A percentile compares a stretch with the other conserved stretches of the same genome.
These are phyloP conservation scores for Raphidocelis subcapitata DNA, from an alignment of 139 green algal species.

Conservation along the genomic window DNA sequence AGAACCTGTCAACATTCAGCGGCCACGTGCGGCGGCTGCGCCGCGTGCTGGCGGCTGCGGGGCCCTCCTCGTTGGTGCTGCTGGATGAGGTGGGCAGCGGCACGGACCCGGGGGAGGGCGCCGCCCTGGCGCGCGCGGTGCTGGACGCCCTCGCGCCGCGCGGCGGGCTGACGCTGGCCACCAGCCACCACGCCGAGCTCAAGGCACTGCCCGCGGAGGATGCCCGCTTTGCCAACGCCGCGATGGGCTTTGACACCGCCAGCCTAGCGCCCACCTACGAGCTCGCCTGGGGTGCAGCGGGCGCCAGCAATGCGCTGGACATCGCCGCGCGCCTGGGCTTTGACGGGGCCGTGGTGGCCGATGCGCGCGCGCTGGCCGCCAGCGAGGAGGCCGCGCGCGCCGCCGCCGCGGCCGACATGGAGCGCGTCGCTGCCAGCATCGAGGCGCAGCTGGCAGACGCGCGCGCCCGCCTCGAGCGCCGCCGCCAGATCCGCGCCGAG, in stretches of 20 bases:
- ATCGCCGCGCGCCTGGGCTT: constrained; percentile 56
- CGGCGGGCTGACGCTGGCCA: constrained; percentile 76
- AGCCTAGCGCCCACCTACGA: constrained; percentile 82
- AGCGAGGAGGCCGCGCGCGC: no score
- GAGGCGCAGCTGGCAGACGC: no score
- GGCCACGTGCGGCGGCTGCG: constrained; percentile 76
- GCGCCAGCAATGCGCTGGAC: constrained; percentile 66
- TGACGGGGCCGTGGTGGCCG: constrained; percentile 24
- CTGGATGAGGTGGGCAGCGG: constrained; percentile 90
- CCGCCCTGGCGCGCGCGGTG: constrained; percentile 85
- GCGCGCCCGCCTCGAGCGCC: no score
- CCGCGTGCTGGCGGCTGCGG: constrained; percentile 52
- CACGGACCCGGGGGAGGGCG: constrained; percentile 92
- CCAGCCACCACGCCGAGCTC: constrained; percentile 77
- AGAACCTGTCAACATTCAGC: constrained; percentile 95
- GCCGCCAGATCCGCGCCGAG: no score
- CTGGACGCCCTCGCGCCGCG: constrained; percentile 55
- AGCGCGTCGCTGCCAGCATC: no score
- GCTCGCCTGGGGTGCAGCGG: constrained; percentile 81
- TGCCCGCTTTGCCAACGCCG: constrained; percentile 70
- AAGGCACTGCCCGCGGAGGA: constrained; percentile 30
- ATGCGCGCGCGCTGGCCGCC: constrained; percentile 19
- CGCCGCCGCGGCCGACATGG: no score
- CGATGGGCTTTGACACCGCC: constrained; percentile 84
- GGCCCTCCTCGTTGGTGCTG: constrained; percentile 76